phyloP scores from a whole-genome alignment of 305 asterid species.

The Fraxinus nigra region DNA sequence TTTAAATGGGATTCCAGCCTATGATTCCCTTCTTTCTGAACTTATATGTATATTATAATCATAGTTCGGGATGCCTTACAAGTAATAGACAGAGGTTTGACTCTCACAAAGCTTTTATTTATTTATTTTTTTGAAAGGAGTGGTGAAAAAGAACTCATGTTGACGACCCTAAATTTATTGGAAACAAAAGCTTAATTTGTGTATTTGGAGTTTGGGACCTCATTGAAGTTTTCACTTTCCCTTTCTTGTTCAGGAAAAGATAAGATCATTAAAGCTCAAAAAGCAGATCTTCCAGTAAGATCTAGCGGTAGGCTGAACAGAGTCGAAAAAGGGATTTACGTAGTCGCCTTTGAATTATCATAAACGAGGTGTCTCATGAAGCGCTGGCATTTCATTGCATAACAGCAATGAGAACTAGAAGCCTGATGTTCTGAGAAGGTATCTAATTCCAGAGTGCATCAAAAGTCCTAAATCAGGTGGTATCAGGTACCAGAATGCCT shows the following conservation, averaged over 20 bases:
- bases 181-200: background rate
- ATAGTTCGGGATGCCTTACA: background rate
- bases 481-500: slow-evolving; percentile 14
- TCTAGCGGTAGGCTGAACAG: background rate
- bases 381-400: no score
- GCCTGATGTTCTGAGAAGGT: background rate
- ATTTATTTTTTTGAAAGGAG: background rate
- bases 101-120: background rate
- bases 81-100: background rate
- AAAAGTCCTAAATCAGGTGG: background rate
- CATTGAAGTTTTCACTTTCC: background rate
- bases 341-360: background rate
- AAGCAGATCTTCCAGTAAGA: background rate
- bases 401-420: no score
- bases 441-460: background rate
- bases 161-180: background rate
- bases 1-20: slow-evolving; percentile 13
- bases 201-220: background rate
- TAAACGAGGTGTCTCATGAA: background rate
- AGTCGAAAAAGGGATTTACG: background rate
- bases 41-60: background rate
- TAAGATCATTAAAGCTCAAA: background rate
- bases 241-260: background rate
- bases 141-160: background rate
- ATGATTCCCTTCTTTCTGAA: background rate